Evolutionary conservation across 768 basidiomycete species (phyloP).

Genomic region (Rhodotorula diobovata): DNA sequence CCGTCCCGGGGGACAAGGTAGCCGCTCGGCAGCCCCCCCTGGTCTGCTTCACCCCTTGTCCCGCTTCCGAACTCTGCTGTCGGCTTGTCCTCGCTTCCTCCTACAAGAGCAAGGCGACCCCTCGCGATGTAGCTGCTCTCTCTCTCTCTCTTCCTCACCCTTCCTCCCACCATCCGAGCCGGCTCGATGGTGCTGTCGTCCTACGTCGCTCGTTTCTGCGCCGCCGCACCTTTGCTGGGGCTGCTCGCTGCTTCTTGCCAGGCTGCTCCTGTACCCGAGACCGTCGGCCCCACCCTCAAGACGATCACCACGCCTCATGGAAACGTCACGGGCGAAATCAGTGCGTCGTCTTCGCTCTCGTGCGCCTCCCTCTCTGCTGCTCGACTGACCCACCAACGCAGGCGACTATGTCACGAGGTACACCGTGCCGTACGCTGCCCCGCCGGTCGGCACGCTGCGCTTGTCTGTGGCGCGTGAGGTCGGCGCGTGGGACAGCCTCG

Average conservation of each 20-base stretch:
- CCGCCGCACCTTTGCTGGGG: not conserved
- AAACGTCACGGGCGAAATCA: not conserved
- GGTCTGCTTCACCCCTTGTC: too few species aligned
- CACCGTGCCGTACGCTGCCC: slow-evolving; percentile 32
- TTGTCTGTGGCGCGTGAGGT: slow-evolving; percentile 8
- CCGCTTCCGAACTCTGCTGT: too few species aligned
- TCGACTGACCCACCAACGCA: too few species aligned
- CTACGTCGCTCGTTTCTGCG: not conserved
- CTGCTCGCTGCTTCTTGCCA: not conserved
- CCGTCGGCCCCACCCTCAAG: not conserved
- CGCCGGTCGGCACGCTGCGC: slow-evolving; percentile 11
- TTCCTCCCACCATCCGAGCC: not conserved
- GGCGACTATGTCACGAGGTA: slow-evolving; percentile 12
- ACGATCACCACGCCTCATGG: slow-evolving; percentile 5
- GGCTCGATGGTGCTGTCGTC: not conserved
- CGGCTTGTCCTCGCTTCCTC: not conserved
- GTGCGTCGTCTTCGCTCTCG: not conserved
- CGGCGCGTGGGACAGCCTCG: not conserved
- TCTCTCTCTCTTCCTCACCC: not conserved
- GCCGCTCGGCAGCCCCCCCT: too few species aligned
- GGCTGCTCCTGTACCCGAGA: not conserved
- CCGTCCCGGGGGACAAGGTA: too few species aligned
- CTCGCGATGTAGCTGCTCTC: not conserved
- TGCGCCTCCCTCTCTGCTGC: not conserved
- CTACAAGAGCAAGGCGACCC: too few species aligned